These are phyloP conservation scores for Fusarium circinatum DNA, from an alignment of 2,329 filamentous ascomycete species.

Conservation along the genomic window DNA sequence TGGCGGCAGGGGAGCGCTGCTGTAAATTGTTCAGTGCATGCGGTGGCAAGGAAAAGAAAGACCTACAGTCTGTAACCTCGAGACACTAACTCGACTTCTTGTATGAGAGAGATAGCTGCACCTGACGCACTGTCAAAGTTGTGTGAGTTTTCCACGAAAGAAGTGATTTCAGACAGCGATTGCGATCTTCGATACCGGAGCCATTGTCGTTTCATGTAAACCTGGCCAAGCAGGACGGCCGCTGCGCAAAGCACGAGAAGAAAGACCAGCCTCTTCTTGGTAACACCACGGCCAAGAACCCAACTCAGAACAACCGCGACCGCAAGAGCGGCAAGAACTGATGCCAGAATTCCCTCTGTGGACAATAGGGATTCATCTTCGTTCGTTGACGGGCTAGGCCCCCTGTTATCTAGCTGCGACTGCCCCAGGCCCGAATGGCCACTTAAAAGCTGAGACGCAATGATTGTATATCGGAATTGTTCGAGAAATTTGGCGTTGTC, in stretches of 20 bases:
- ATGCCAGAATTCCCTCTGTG: slow-evolving; percentile 61
- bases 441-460: slow-evolving; percentile 88
- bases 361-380: slow-evolving; percentile 50
- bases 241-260: slow-evolving; percentile 64
- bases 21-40: slow-evolving; percentile 49
- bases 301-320: slow-evolving; percentile 80
- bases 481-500: slow-evolving; percentile 90
- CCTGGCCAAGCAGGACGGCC: slow-evolving; percentile 67
- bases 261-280: slow-evolving; percentile 64
- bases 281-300: slow-evolving; percentile 67
- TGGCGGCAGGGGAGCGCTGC: slow-evolving; percentile 90
- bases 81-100: slow-evolving; percentile 95
- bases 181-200: slow-evolving; percentile 80
- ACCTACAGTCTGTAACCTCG: slow-evolving; percentile 85
- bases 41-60: neutral
- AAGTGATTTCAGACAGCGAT: slow-evolving; percentile 74
- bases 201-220: slow-evolving; percentile 82
- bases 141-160: slow-evolving; percentile 79
- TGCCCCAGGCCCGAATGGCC: slow-evolving; percentile 67
- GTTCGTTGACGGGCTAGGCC: slow-evolving; percentile 15
- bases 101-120: slow-evolving; percentile 82
- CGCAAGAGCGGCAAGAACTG: slow-evolving; percentile 63
- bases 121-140: slow-evolving; percentile 82
- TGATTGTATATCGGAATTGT: slow-evolving; percentile 91
- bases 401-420: slow-evolving; percentile 39